Base-by-base conservation (phyloP, 345 rosid genomes). In the Citrus inodora region DNA sequence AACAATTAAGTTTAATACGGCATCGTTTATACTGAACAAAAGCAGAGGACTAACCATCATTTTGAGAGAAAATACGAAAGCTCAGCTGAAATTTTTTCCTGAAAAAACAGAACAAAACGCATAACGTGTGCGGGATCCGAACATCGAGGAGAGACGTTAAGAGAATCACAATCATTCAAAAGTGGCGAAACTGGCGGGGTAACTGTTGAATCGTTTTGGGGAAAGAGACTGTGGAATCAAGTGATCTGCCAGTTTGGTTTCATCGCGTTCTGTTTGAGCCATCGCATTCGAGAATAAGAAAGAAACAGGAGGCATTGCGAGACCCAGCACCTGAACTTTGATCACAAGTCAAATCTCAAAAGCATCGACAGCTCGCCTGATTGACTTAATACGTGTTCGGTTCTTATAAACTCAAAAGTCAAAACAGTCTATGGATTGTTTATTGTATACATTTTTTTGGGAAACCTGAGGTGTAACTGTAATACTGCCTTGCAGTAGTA, bases 341-440 rank as follows among this genome's bases (percentile, higher is more conserved):
- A 73, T 4, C 4, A 13, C 9, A 11, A 16, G 28, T 32, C 4
- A 40, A 33, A 24, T 0, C 42, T n/a, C 46, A 64, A 42, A 33
- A 46, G 14, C 51, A 46, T 3, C 14, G 3, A 3, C 51, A 13
- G 14, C 2, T 35, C 7, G 37, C 37, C 78, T 64, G 11, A 32
- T 42, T n/a, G 35, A 62, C 11, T 46, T 42, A 3, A 19, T 6
- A 63, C 70, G 78, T 75, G 70, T 63, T 11, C 78, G 70, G 70
- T 64, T 65, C 46, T 2, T 22, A 16, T 68, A 42, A 68, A 40
- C 21, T 60, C 38, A 13, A 22, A 3, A 32, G 56, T 17, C 55
- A 46, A 3, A 46, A 46, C 51, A 46, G 17, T 42, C 0, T 11
- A 0, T 42, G 48, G 16, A 11, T 42, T 42, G 48, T 3, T 42